Evolutionary conservation across 1,284 basidiomycete genomes (phyloP).

Genomic region (Mycosarcoma mackinlayi): DNA sequence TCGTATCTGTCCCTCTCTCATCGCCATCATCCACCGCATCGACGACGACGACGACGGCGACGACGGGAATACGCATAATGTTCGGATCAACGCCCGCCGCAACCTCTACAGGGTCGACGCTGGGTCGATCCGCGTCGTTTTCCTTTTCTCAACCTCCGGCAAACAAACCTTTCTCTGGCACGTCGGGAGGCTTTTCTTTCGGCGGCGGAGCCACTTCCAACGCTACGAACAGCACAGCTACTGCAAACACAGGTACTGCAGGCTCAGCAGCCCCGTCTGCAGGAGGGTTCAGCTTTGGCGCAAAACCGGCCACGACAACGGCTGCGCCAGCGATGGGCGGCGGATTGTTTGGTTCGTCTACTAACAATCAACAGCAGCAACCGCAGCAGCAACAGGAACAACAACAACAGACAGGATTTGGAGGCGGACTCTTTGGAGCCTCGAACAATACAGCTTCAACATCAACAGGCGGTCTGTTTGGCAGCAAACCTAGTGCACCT

Average conservation of each 20-base stretch:
- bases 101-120: conserved; percentile 23
- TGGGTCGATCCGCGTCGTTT: conserved; percentile 49
- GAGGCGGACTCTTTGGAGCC: conserved; percentile 32
- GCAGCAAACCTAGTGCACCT: conserved; percentile 20
- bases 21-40: neutral
- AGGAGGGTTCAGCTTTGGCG: conserved; percentile 50
- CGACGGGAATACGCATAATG: conserved; percentile 11
- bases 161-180: conserved; percentile 48
- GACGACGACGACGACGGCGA: neutral
- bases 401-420: conserved; percentile 21
- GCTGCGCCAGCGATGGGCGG: conserved; percentile 30
- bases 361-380: conserved; percentile 23
- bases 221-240: conserved; percentile 15
- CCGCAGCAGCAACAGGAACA: conserved; percentile 21
- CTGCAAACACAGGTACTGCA: conserved; percentile 15
- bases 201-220: conserved; percentile 18
- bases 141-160: conserved; percentile 51
- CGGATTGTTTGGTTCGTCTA: conserved; percentile 37
- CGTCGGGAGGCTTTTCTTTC: conserved; percentile 44
- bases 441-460: conserved; percentile 24
- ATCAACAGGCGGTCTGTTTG: conserved; percentile 37
- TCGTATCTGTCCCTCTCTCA: neutral
- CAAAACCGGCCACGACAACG: conserved; percentile 25
- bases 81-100: conserved; percentile 38
- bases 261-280: conserved; percentile 23